Evolutionary conservation across 805 yeast species (phyloP), one percentile per base, ranked within the genome.

Genomic region (Yarrowia sp.): DNA sequence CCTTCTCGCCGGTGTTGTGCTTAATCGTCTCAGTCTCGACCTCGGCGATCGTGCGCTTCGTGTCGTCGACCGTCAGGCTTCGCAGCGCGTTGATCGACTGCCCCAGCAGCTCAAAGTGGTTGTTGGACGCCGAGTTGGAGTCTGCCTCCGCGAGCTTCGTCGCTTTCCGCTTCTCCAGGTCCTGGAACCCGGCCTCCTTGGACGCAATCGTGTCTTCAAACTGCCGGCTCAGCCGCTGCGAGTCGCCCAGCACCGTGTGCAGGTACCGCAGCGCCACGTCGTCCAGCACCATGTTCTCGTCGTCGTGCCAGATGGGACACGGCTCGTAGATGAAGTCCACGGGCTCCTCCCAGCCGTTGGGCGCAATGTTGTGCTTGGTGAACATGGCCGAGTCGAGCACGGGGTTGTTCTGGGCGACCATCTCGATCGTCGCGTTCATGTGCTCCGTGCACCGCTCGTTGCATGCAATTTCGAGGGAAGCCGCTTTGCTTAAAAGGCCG

Each of bases 241-340:
- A 69, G 22, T 73, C 72, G 25, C 68, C 66, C 13, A 76, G 69
- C 59, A 71, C 67, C 29, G 75, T 76, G 18, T 77, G 70, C 55
- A 77, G 66, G 60, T 65, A 70, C 49, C 68, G 65, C 62, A 72
- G 67, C 6, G 74, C 71, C 19, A 67, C 65, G 41, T 81, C 84
- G 44, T 81, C 80, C 5, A 80, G 77, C 1, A 84, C 80, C 65
- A 86, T 79, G 33, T 81, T 76, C 66, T 90, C 97, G 73, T 94
- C 97, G 70, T 94, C 99, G 74, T 93, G 98, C 99, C 99, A 94
- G 41, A 94, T 86, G 29, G 91, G 85, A 24, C 96, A 86, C 1
- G 98, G 97, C 65, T 88, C 81, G 69, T 88, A 94, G 66, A 83
- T 80, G 70, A 88, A 90, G 74, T 93, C 98, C 6, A 77, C 77